Base-by-base conservation (phyloP, 495 filamentous ascomycete species). In the Aspergillus sclerotiicarbonarius region DNA sequence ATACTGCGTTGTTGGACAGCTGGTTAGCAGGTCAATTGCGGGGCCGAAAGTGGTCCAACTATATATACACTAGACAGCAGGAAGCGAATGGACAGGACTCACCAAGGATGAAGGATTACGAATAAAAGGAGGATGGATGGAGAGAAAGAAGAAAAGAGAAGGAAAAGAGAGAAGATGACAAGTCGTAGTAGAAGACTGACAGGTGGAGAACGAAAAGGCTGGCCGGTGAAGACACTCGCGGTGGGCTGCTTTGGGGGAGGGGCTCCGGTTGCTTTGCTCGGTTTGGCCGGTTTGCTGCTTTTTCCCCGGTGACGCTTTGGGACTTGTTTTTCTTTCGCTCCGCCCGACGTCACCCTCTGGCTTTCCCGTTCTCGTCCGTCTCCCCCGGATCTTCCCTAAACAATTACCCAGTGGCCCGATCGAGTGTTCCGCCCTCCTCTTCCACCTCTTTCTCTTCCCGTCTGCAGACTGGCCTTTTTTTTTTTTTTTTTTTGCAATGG, bases 271-370 rank as follows among this genome's bases (percentile, higher is more conserved):
- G 20, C 10, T 39, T 18, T n/a, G n/a, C n/a, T n/a, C n/a, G n/a
- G n/a, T 50, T 56, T 52, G 25, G 2, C 5, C 2, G 25, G 25
- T 2, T 25, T 25, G 25, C 25, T 25, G 25, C 37, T 41, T 41
- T 41, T 31, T 50, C 67, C 61, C 65, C 73, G 72, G 71, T 75
- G 73, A 73, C 74, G 68, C 69, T 73, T 76, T 73, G 66, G 67
- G 70, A 56, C 29, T 25, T 21, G 44, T 48, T 51, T 57, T 57
- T 35, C 31, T 61, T 31, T 56, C 45, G 20, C 55, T 54, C 47
- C 18, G 30, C 51, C 31, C 67, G 67, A 73, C 71, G 70, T 73
- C 70, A 70, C 51, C 49, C 53, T 44, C 21, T 12, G 7, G 6
- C 46, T 35, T 58, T 56, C 46, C 51, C 51, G 54, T 49, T 47